Evolutionary conservation across 306 rosid species (phyloP).

Genomic region (Crataegus laevigata): DNA sequence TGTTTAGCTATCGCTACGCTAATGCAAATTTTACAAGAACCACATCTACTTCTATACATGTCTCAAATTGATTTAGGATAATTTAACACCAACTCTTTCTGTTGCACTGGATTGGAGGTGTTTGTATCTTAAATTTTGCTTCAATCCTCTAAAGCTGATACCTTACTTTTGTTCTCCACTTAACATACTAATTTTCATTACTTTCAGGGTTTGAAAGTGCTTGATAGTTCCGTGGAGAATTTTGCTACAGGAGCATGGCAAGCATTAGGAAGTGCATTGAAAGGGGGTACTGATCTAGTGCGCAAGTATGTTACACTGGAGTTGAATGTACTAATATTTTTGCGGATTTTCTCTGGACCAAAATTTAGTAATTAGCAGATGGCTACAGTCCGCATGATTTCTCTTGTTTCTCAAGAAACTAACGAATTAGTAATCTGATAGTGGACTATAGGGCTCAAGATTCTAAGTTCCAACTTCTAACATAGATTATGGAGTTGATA

Average conservation of each 20-base stretch:
- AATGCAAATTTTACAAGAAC: background rate
- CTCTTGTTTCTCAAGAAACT: background rate
- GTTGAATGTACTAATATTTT: background rate
- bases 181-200: conserved; percentile 5
- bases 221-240: conserved; percentile 89
- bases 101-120: background rate
- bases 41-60: background rate
- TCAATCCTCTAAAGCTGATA: background rate
- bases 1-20: background rate
- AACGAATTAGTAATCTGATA: background rate
- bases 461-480: background rate
- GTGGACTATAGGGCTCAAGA: background rate
- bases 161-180: conserved; percentile 1
- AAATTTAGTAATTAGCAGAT: conserved; percentile 2
- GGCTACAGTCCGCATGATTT: background rate
- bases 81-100: background rate
- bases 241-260: conserved; percentile 96
- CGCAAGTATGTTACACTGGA: conserved; percentile 49
- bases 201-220: conserved; percentile 69
- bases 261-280: conserved; percentile 83
- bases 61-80: background rate
- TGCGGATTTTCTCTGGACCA: conserved; percentile 4
- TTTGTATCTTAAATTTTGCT: background rate
- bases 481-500: background rate
- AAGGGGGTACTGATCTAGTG: conserved; percentile 68